Conservation (phyloP, 768 basidiomycete genomes). For the Kwoniella dejecticola region DNA sequence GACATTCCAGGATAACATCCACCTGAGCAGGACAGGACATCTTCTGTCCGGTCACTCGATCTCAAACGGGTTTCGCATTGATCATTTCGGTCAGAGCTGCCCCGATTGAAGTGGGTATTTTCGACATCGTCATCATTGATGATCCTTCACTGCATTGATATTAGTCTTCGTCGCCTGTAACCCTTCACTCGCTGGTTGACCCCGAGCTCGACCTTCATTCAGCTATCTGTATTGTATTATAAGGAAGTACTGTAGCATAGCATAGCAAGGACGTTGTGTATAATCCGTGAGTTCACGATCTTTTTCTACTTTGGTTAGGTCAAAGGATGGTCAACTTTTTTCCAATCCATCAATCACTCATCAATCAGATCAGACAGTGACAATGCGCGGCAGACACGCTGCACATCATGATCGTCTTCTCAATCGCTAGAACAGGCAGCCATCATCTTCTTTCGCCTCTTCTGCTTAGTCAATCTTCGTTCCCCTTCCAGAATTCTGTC, state of each 20-base stretch:
- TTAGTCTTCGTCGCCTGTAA: neutral
- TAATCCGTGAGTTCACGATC: neutral
- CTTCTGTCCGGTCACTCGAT: neutral
- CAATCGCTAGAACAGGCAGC: neutral
- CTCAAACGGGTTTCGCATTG: conserved; percentile 1
- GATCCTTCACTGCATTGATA: no score
- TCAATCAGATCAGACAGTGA: neutral
- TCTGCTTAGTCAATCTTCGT: no score
- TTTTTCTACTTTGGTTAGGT: neutral
- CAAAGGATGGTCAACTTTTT: neutral
- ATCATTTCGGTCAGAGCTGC: neutral
- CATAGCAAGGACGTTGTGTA: neutral
- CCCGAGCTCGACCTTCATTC: neutral
- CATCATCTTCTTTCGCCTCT: neutral
- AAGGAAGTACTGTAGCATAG: neutral
- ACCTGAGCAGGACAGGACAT: neutral
- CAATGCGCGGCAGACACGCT: neutral
- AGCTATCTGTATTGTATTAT: neutral
- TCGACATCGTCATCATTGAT: no score
- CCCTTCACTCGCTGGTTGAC: conserved; percentile 3
- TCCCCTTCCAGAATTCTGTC: neutral
- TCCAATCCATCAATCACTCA: no score
- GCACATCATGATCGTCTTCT: neutral
- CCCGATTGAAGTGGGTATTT: no score
- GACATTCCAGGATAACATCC: neutral